Evolutionary conservation across 2,329 filamentous ascomycete species (phyloP).

Genomic region (Exophiala lecanii-corni): DNA sequence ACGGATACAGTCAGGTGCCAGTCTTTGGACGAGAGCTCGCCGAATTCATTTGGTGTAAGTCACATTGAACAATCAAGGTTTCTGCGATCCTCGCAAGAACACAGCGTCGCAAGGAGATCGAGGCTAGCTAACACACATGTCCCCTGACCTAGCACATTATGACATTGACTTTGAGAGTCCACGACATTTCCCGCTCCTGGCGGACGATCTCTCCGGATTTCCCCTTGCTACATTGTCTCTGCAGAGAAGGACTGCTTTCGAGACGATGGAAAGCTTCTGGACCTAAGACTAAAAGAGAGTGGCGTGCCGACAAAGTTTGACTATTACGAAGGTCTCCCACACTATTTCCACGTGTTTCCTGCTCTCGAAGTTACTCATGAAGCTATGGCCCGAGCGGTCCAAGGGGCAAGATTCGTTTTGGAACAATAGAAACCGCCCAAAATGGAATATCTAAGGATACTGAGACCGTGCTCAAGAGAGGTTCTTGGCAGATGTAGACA

Average conservation of each 20-base stretch:
- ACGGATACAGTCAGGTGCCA: conserved; percentile 15
- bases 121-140: too few relatives aligned
- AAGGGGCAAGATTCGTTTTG: conserved; percentile 20
- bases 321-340: conserved; percentile 41
- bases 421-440: conserved; percentile 7
- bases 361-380: conserved; percentile 16
- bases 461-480: too few relatives aligned
- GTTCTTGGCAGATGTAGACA: too few relatives aligned
- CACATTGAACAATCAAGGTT: too few relatives aligned
- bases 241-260: conserved; percentile 35
- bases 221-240: conserved; percentile 21
- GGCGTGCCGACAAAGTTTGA: conserved; percentile 43
- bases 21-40: conserved; percentile 16
- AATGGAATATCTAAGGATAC: too few relatives aligned
- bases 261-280: conserved; percentile 51
- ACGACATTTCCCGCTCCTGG: conserved; percentile 17
- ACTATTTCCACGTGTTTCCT: conserved; percentile 31
- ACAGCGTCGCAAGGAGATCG: too few relatives aligned
- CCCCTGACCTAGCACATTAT: conserved; percentile 14
- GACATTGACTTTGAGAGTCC: conserved; percentile 19
- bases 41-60: conserved; percentile 24
- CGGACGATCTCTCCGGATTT: conserved; percentile 20
- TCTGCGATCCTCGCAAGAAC: too few relatives aligned
- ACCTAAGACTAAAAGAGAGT: conserved; percentile 42
- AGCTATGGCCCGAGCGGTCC: conserved; percentile 20